Evolutionary conservation across 2,329 filamentous ascomycete genomes (phyloP), one percentile per base, ranked within the genome.

Genomic region (Arthroderma uncinatum): DNA sequence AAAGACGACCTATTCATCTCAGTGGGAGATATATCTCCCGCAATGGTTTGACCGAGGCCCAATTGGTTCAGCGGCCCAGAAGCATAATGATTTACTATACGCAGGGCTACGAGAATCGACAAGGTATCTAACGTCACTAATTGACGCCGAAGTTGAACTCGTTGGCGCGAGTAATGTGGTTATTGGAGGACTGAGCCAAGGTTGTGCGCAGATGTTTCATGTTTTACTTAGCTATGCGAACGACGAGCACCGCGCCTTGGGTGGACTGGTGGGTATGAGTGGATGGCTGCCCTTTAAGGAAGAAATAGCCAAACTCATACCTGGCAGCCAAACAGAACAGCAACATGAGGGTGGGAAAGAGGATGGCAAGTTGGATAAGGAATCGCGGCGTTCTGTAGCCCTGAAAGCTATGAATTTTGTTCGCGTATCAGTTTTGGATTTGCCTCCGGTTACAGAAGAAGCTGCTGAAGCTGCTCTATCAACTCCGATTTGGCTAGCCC

Each of bases 231-330:
- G 53, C 4, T 62, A 58, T 44, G 59, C 59, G 47, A 55, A 54
- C 53, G 56, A 56, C n/a, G 56, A 52, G 10, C 57, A 55, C 19
- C 30, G 42, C 30, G 25, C 53, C 4, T 53, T 62, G 61, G 73
- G 73, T 0, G 74, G 72, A 0, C 73, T 70, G 55, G 63, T 78
- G n/a, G 74, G 74, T 1, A 74, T 76, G 67, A 71, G 71, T 58
- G 73, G 72, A 1, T 76, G 66, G 61, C 60, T 77, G 1, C 70
- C 73, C 1, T 76, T 72, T 56, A 63, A 63, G 5, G 52, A 61
- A 0, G 69, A 75, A 10, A 64, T 76, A 3, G 61, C 69, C 19
- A 64, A 65, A 5, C 60, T 68, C 1, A 57, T 42, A 7, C 30
- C 14, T n/a, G 10, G 12, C 1, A 23, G 16, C 34, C 53, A 21